Percentiles rank a stretch among this genome's conserved stretches.
Evolutionary conservation across 345 rosid genomes (phyloP).

Genomic region (Pugionium cornutum): DNA sequence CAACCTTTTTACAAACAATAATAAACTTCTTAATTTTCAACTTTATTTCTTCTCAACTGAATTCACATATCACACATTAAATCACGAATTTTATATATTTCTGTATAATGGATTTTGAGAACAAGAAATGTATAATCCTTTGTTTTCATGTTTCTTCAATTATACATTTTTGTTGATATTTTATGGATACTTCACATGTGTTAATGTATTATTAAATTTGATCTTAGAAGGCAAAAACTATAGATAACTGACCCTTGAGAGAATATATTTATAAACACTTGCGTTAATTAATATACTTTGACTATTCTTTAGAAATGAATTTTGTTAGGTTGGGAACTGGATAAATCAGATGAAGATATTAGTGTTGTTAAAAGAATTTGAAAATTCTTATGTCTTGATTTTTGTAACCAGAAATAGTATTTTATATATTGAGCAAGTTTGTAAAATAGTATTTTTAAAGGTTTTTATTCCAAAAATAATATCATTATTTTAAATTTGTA

Average conservation of each 20-base stretch:
- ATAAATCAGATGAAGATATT: too few relatives aligned
- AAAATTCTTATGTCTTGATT: too few relatives aligned
- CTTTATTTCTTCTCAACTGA: constrained; percentile 1
- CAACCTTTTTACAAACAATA: constrained; percentile 14
- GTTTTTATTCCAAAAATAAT: too few relatives aligned
- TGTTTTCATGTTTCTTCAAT: background rate
- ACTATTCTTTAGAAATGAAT: constrained; percentile 9
- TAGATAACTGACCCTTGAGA: constrained; percentile 10
- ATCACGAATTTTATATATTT: background rate
- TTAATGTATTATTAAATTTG: background rate
- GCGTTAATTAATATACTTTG: constrained; percentile 7
- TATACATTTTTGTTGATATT: background rate
- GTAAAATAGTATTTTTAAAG: too few relatives aligned
- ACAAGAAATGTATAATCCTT: background rate
- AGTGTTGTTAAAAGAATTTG: too few relatives aligned
- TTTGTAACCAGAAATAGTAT: too few relatives aligned
- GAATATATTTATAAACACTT: background rate
- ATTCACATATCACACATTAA: constrained; percentile 7
- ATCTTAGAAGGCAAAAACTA: background rate
- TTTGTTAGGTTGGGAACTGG: constrained; percentile 18
- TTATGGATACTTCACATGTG: background rate
- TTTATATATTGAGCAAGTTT: too few relatives aligned
- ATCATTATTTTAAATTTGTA: too few relatives aligned
- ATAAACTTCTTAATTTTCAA: background rate
- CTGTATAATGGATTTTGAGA: background rate